These are phyloP conservation scores for Xylariaceae sp. DNA, from an alignment of 2,329 filamentous ascomycete genomes.

Conservation along the genomic window DNA sequence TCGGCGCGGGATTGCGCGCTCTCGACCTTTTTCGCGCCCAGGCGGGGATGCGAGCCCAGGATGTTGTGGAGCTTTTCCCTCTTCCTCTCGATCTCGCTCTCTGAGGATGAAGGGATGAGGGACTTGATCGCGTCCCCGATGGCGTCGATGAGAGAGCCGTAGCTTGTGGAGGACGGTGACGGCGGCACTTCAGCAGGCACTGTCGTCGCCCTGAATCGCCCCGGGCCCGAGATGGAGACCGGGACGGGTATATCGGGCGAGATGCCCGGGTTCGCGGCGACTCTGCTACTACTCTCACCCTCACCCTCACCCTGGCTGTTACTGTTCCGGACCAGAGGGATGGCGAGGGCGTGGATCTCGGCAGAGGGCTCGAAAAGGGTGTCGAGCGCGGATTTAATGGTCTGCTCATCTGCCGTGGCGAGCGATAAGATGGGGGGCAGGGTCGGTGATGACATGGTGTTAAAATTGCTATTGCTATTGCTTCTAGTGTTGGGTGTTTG, in stretches of 20 bases:
- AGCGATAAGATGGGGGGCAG: slow-evolving; percentile 58
- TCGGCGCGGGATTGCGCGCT: slow-evolving; percentile 76
- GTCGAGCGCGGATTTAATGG: slow-evolving; percentile 60
- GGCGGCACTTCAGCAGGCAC: too few relatives aligned
- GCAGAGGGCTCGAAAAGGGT: slow-evolving; percentile 78
- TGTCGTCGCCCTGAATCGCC: slow-evolving; percentile 47
- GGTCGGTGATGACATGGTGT: slow-evolving; percentile 17
- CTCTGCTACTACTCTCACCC: slow-evolving; percentile 27
- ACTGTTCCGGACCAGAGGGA: slow-evolving; percentile 63
- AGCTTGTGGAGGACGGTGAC: slow-evolving; percentile 56
- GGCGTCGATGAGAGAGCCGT: slow-evolving; percentile 63
- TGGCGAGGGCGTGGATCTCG: slow-evolving; percentile 65
- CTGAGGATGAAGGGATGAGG: slow-evolving; percentile 33
- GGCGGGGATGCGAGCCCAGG: slow-evolving; percentile 73
- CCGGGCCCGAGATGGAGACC: slow-evolving; percentile 50
- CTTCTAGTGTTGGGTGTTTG: too few relatives aligned
- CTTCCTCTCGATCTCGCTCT: too few relatives aligned
- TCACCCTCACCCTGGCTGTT: too few relatives aligned
- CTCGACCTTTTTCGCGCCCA: slow-evolving; percentile 77
- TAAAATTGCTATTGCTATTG: too few relatives aligned
- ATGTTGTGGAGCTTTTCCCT: slow-evolving; percentile 60
- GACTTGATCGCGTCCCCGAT: too few relatives aligned
- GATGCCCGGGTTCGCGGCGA: slow-evolving; percentile 61
- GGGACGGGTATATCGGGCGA: slow-evolving; percentile 82
- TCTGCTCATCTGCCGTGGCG: slow-evolving; percentile 46